Evolutionary conservation across 2,329 filamentous ascomycete genomes (phyloP), one percentile per base, ranked within the genome.

Genomic region (Aspergillus fischeri): DNA sequence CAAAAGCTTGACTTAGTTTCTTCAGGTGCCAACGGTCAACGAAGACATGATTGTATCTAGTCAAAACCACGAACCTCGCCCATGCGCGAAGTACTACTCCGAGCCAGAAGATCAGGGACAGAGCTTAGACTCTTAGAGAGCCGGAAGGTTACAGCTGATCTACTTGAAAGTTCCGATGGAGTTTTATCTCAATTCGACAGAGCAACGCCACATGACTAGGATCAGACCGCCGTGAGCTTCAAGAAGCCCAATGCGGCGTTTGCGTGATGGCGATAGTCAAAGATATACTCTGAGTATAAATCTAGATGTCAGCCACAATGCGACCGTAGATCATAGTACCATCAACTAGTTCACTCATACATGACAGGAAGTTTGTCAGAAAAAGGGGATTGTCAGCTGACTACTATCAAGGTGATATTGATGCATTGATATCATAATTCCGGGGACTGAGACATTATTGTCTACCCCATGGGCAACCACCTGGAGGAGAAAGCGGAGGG

Each of bases 361-460:
- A 38, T 38, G 32, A 38, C 0, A 35, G 5, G 32, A 17, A 7
- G 14, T 38, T 38, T 38, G 14, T 17, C 2, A 3, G 6, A 7
- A 38, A 17, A 38, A 38, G 14, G 2, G 4, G 14, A 17, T 17
- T 38, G 32, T 38, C 32, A 38, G 32, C 32, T 38, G 14, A 38
- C 32, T 38, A 4, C 29, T 32, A 4, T 29, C 3, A 32, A 11
- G 29, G 3, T 32, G 10, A 32, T 4, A 1, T 29, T 14, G 29
- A 32, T 32, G 29, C 29, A 32, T 55, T 69, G 64, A 29, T 4
- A 11, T 29, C 28, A 29, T 9, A 35, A 6, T 35, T 35, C 11
- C 11, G 11, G 32, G 14, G 6, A 17, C 11, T 17, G 67, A 65
- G 64, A 67, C 66, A 68, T 57, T 17, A n/a, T 29, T 56, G 51